Evolutionary conservation across 306 rosid genomes (phyloP), one percentile per base, ranked within the genome.

Genomic region (Trifolium pratense): DNA sequence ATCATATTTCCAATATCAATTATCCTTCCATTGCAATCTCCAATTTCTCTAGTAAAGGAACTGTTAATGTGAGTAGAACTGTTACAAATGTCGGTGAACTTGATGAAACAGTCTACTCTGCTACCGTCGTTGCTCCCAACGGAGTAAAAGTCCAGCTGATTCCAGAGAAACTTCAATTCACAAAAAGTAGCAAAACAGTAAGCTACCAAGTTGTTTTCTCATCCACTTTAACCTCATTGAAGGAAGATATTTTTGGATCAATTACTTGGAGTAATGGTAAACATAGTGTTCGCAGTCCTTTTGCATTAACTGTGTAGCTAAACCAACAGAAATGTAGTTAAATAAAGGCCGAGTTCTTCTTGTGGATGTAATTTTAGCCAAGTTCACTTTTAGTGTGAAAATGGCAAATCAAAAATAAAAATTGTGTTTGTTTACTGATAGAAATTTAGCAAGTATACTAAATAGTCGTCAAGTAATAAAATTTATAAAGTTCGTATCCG

Each of bases 11-110:
- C 62, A 87, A 88, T 63, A 87, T 91, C 75, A 91, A 94, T 85
- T 91, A 91, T 53, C 98, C 97, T 69, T 84, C 98, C 78, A 89
- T 89, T 51, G 92, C 90, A 80, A 71, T 89, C 65, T 87, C 95
- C 65, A 84, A 87, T 42, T 52, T 83, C 40, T 62, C 20, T 0
- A 85, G 77, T 6, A 85, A 58, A 59, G 68, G 16, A 69, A 6
- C 23, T 5, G 81, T 58, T 72, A 88, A 75, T 0, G 75, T 94
- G 36, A 87, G 56, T 80, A 87, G 96, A 82, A 88, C 84, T 9
- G 90, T 87, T 14, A 89, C 90, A 17, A 88, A 91, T 31, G 92
- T 91, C 9, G 92, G 83, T 39, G 96, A 88, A 34, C 87, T 83
- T 36, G 88, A 83, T 9, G 84, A 76, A 76, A 70, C 87, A 0